Base-by-base conservation (phyloP, 108 stramenopile genomes). In the Nitzschia palea region DNA sequence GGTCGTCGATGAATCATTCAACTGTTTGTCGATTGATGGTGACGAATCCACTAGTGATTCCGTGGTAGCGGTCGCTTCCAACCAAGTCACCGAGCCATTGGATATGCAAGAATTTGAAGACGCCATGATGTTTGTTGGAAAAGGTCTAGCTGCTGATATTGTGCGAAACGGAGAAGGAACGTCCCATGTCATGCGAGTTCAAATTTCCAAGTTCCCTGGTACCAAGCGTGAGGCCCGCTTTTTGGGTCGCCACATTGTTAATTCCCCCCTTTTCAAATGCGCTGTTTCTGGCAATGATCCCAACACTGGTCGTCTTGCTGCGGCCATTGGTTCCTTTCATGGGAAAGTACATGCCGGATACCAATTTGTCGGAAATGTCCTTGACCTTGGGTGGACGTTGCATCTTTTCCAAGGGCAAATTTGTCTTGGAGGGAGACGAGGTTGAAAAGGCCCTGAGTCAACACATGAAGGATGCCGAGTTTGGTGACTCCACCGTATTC, bases 141-240 rank as follows among this genome's bases (percentile, higher is more conserved):
- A 70, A 18, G 91, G 89, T 8, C 77, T 99, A 27, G 90, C 96
- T 4, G 79, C 88, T 26, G 97, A 98, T 67, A 86, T 99, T 58
- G 98, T 99, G 4, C 92, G 98, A 35, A 99, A 99, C 73, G 98
- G 98, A 42, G 98, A 99, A 84, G 98, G 98, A n/a, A 97, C 95
- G 25, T 80, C 85, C 8, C 98, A 99, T 77, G 97, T 99, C 6
- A 96, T 99, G 67, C 74, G 88, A 22, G 95, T 96, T 10, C 57
- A 44, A 20, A 95, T 99, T 28, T 52, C 65, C 44, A 91, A 95
- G 67, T 96, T 90, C 61, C 86, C 94, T 32, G 91, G 89, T 22
- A 80, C 86, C 2, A 83, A 89, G 48, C 66, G 71, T 30, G 82
- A 92, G 44, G 96, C 96, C 28, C 87, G 95, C 27, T 80, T 80